phyloP scores from a whole-genome alignment of 495 filamentous ascomycete genomes.

The Penicillium paxilli region DNA sequence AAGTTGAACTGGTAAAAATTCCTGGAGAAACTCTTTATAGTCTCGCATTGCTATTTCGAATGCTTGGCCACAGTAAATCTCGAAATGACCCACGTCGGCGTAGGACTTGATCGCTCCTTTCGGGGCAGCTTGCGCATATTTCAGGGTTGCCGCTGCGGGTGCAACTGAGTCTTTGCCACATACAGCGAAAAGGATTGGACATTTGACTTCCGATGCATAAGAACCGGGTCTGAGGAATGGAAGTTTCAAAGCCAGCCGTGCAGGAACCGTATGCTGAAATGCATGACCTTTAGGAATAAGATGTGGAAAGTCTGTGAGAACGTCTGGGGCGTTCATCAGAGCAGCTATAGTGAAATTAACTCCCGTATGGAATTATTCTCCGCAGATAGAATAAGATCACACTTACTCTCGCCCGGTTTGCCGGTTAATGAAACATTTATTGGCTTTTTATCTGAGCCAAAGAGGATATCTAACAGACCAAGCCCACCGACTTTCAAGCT shows the following conservation, averaged over 20 bases:
- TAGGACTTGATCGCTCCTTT: background rate
- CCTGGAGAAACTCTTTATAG: background rate
- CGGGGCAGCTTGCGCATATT: background rate
- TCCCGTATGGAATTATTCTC: background rate
- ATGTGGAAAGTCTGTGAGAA: background rate
- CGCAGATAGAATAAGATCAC: too few species aligned
- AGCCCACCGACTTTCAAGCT: too few species aligned
- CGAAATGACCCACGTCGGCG: too few species aligned
- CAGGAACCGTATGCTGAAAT: background rate
- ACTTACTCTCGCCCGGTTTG: too few species aligned
- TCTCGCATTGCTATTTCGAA: background rate
- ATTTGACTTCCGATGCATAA: background rate
- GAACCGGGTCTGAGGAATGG: background rate
- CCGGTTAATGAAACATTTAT: too few species aligned
- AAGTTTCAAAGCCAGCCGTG: background rate
- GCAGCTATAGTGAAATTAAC: background rate
- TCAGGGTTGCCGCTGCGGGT: background rate
- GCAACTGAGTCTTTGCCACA: background rate
- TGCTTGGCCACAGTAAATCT: too few species aligned
- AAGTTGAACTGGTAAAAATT: background rate
- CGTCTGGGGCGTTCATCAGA: background rate
- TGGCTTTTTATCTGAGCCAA: too few species aligned
- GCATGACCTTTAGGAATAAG: background rate
- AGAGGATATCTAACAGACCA: too few species aligned
- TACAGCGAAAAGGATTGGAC: background rate